Evolutionary conservation across 345 rosid genomes (phyloP), one percentile per base, ranked within the genome.

Genomic region (Melaleuca quinquenervia): DNA sequence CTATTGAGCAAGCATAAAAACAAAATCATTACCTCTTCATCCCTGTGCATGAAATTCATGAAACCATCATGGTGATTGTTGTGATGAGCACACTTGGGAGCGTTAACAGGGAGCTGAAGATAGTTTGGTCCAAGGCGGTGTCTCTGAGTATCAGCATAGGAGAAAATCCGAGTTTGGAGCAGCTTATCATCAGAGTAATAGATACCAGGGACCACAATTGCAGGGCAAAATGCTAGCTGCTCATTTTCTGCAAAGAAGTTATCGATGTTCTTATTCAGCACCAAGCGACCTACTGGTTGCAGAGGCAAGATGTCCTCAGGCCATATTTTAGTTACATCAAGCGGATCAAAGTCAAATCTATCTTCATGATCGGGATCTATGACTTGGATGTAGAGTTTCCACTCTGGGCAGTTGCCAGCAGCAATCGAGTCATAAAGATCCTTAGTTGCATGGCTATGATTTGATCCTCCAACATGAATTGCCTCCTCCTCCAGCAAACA

Each of bases 51-150:
- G 91, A 96, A 94, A 90, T 97, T 97, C 98, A 96, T 96, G 82
- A 90, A 85, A 91, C 99, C 99, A 0, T 95, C 99, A 86, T 95
- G 93, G 90, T 97, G 99, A 85, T 96, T 96, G 91, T 97, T 97
- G 90, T 95, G 98, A 90, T 96, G 98, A 87, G 94, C 88, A 85
- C 96, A 96, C 88, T 97, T 96, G 80, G 99, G 98, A 76, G 99
- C 96, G 91, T 97, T 97, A 52, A 87, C 96, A 2, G 98, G 99
- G 75, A 96, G 95, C 76, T 92, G 98, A 86, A 96, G 90, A 90
- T 97, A 97, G 92, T 96, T 97, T 20, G 99, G 99, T 86, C 98
- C 98, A 55, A 97, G 98, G 51, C 99, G 97, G 91, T 97, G 96
- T 90, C 99, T 95, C 91, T 97, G 99, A 27, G 98, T 97, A 88